Base-by-base conservation (phyloP, 1,284 basidiomycete species). In the Leccinum pachyderme region DNA sequence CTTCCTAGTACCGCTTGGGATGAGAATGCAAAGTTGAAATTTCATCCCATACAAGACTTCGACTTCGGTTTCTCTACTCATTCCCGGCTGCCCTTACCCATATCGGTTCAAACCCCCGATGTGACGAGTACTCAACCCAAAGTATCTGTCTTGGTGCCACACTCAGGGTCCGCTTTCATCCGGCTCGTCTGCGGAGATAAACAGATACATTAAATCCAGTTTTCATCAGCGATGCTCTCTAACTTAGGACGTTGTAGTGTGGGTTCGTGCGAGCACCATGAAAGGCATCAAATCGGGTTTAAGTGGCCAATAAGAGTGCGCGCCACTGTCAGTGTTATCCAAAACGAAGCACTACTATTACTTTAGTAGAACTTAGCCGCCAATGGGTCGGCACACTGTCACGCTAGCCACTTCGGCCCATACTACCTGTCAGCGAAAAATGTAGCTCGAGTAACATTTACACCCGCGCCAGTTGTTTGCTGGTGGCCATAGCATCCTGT, bases 101-200 rank as follows among this genome's bases (percentile, higher is more conserved):
- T 8, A 6, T 39, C 15, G 24, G 15, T 35, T n/a, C n/a, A 32
- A 39, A 11, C 31, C 6, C 33, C 33, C 47, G 5, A 22, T 46
- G 27, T 39, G n/a, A 39, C 18, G 37, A 39, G 37, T 28, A 28
- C n/a, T 37, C 35, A 37, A 39, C 18, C 9, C 37, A 39, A 9
- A 6, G 37, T 39, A 39, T 18, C 35, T 18, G 35, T 37, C 35
- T 43, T 31, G 35, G 27, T 31, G 33, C 24, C 56, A 48, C 8
- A 6, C 45, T 31, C 49, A 54, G 49, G 41, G 57, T 51, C 52
- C 43, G 47, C 32, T 49, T 37, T 60, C 35, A 48, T 25, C 31
- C 22, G 31, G 31, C 31, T 9, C 22, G n/a, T 49, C 49, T 62
- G 63, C 65, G 69, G 65, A 68, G 57, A 70, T 67, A 68, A 43